A percentile compares a stretch with the other conserved stretches of the same genome.
These are phyloP conservation scores for Asterella californica DNA, from an alignment of 225 moss, liverwort and hornwort genomes.

Conservation along the genomic window DNA sequence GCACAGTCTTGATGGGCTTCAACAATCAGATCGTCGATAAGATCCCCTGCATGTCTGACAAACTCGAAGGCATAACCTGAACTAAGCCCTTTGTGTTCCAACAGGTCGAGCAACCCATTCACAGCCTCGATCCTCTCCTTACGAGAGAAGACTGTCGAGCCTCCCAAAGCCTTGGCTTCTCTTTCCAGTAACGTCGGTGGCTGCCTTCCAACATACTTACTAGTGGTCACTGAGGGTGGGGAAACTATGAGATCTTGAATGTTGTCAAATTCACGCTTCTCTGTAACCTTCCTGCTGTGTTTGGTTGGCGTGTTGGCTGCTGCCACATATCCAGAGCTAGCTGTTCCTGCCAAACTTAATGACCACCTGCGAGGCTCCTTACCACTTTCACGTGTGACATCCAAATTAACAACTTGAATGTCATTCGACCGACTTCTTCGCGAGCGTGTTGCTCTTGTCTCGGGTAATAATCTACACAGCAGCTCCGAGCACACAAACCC, in stretches of 20 bases:
- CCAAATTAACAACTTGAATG: not conserved
- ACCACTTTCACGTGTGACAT: not conserved
- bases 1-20: constrained; percentile 39
- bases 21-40: constrained; percentile 49
- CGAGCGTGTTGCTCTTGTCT: not conserved
- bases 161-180: constrained; percentile 54
- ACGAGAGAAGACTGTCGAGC: constrained; percentile 39
- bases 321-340: constrained; percentile 13
- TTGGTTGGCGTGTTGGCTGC: constrained; percentile 25
- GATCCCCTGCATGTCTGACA: constrained; percentile 51
- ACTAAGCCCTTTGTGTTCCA: constrained; percentile 55
- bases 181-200: constrained; percentile 51
- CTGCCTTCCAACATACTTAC: constrained; percentile 21
- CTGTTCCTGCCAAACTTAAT: not conserved
- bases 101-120: constrained; percentile 48
- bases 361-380: not conserved
- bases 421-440: not conserved
- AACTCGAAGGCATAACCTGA: constrained; percentile 64
- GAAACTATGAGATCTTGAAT: constrained; percentile 64
- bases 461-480: not conserved
- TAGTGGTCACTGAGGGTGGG: constrained; percentile 32
- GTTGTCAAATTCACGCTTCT: constrained; percentile 54
- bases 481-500: not conserved
- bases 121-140: constrained; percentile 51
- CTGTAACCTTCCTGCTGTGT: constrained; percentile 26